Percentiles rank a stretch among this genome's conserved stretches.
Evolutionary conservation across 768 basidiomycete species (phyloP).

Genomic region (Pisolithus microcarpus): DNA sequence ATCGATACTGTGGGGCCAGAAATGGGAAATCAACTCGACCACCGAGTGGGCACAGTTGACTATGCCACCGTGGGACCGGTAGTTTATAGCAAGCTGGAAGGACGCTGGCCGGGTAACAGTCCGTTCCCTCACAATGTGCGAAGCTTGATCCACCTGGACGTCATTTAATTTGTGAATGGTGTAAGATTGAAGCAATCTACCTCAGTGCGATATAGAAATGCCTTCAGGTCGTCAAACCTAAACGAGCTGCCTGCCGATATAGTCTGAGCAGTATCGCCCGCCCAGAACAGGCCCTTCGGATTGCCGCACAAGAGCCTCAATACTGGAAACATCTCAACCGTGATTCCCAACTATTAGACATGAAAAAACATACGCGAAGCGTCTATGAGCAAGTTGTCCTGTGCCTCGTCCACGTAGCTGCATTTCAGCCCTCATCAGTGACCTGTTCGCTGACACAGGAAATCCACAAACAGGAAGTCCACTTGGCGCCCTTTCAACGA

Average conservation of each 20-base stretch:
- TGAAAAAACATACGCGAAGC: not conserved
- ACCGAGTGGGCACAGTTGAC: too few relatives aligned
- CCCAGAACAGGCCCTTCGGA: conserved; percentile 31
- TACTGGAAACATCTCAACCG: conserved; percentile 32
- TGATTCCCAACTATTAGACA: not conserved
- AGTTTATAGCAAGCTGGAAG: conserved; percentile 60
- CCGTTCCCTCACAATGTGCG: not conserved
- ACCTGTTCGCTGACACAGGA: too few relatives aligned
- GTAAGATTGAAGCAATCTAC: conserved; percentile 25
- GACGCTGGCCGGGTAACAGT: conserved; percentile 24
- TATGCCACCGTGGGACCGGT: conserved; percentile 65
- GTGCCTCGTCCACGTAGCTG: too few relatives aligned
- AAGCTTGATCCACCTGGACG: conserved; percentile 13
- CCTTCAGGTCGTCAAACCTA: too few relatives aligned
- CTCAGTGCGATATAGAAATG: conserved; percentile 41
- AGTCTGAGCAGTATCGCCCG: too few relatives aligned
- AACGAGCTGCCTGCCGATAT: too few relatives aligned
- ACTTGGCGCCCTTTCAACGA: too few relatives aligned
- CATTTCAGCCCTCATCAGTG: too few relatives aligned
- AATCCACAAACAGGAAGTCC: too few relatives aligned
- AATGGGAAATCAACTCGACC: too few relatives aligned
- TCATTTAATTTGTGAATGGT: not conserved
- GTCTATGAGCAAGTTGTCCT: too few relatives aligned
- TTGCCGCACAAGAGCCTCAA: conserved; percentile 54
- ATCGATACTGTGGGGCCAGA: too few relatives aligned